phyloP scores from a whole-genome alignment of 768 basidiomycete genomes.

The Kwoniella sp. region DNA sequence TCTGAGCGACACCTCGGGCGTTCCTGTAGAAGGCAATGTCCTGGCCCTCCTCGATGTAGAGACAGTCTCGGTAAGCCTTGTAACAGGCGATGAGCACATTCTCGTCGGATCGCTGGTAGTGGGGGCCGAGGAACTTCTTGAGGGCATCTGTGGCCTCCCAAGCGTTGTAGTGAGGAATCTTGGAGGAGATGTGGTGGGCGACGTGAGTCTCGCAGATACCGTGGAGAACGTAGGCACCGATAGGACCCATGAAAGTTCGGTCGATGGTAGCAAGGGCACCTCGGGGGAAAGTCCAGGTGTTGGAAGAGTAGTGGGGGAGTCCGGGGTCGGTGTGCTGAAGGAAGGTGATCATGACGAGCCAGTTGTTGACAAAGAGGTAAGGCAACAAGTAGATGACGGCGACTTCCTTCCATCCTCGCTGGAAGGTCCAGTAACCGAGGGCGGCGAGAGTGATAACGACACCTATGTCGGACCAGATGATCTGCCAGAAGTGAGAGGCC shows the following conservation, averaged over 20 bases:
- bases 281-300: constrained; percentile 88
- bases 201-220: constrained; percentile 95
- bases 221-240: constrained; percentile 81
- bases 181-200: constrained; percentile 86
- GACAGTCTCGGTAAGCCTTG: constrained; percentile 76
- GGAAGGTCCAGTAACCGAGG: constrained; percentile 64
- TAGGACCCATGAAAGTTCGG: constrained; percentile 78
- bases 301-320: constrained; percentile 87
- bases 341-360: constrained; percentile 95
- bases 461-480: constrained; percentile 82
- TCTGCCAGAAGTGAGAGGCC: constrained; percentile 73
- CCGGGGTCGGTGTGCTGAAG: constrained; percentile 96
- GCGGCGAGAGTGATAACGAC: constrained; percentile 71
- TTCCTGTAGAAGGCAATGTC: constrained; percentile 68
- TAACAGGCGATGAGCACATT: constrained; percentile 64
- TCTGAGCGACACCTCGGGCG: constrained; percentile 72
- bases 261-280: constrained; percentile 92
- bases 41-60: constrained; percentile 94
- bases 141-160: constrained; percentile 91
- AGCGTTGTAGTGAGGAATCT: constrained; percentile 83
- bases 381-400: constrained; percentile 80
- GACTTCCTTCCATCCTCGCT: constrained; percentile 71
- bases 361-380: constrained; percentile 77
- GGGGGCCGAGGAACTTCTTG: constrained; percentile 70
- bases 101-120: constrained; percentile 57